Evolutionary conservation across 2,329 filamentous ascomycete species (phyloP).

Genomic region (Pseudopyricularia javanii): DNA sequence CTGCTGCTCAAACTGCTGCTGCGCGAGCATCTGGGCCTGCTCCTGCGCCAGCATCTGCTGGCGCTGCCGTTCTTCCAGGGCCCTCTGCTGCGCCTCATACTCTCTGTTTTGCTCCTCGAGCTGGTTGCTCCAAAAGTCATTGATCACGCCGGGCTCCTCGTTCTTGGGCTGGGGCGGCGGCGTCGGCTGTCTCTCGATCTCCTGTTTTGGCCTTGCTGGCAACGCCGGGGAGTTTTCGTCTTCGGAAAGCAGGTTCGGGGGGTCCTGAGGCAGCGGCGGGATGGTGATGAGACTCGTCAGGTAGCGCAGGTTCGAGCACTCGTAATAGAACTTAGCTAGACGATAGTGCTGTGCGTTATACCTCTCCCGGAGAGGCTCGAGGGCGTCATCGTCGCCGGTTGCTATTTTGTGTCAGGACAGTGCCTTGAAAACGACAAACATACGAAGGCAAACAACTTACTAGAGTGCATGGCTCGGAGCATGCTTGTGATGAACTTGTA

Average conservation of each 20-base stretch:
- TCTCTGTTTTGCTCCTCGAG: conserved; percentile 83
- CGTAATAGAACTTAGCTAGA: conserved; percentile 95
- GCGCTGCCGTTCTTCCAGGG: conserved; percentile 78
- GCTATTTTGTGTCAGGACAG: conserved; percentile 30
- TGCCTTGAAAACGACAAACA: background rate
- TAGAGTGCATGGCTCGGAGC: conserved; percentile 93
- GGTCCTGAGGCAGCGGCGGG: conserved; percentile 87
- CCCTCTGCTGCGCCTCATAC: conserved; percentile 86
- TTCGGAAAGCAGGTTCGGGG: conserved; percentile 76
- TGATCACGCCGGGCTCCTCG: conserved; percentile 86
- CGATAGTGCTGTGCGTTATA: conserved; percentile 97
- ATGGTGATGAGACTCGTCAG: conserved; percentile 93
- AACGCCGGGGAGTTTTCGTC: conserved; percentile 75
- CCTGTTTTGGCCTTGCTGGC: conserved; percentile 68
- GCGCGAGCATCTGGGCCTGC: conserved; percentile 70
- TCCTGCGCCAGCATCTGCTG: conserved; percentile 72
- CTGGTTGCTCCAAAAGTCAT: conserved; percentile 96
- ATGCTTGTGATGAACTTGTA: conserved; percentile 99
- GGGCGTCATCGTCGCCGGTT: conserved; percentile 84
- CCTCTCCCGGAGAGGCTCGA: conserved; percentile 74
- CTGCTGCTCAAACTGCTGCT: conserved; percentile 93
- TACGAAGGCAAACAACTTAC: conserved; percentile 33
- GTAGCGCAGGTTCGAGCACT: conserved; percentile 95
- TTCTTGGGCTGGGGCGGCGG: conserved; percentile 55
- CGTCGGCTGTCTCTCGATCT: conserved; percentile 54